phyloP scores from a whole-genome alignment of 257 asterid species.

The Solanum megistacrolobum region DNA sequence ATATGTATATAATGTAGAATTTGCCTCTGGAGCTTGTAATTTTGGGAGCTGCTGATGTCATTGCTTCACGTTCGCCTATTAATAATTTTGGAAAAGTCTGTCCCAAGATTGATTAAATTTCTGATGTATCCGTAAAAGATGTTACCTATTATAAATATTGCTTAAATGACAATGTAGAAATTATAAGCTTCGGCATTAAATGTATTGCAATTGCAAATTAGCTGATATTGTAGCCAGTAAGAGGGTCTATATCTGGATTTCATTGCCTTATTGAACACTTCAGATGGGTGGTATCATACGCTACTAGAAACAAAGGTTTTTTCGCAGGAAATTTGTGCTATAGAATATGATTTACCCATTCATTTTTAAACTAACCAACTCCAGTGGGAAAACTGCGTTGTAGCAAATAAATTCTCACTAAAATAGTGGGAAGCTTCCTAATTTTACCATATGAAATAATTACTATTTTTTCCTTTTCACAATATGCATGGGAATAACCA shows the following conservation, averaged over 20 bases:
- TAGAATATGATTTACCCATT: neutral
- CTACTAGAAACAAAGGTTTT: neutral
- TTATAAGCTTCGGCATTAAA: neutral
- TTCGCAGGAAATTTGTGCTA: neutral
- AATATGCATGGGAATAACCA: neutral
- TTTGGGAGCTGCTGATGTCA: neutral
- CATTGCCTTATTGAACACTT: neutral
- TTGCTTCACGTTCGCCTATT: neutral
- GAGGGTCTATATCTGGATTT: neutral
- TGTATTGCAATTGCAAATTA: neutral
- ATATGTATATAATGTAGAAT: neutral
- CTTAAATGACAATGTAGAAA: neutral
- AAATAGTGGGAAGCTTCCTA: neutral
- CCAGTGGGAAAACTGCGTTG: neutral
- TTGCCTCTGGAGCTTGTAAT: neutral
- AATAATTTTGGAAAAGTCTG: neutral
- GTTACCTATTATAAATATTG: neutral
- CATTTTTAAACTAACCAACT: neutral
- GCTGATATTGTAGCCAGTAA: neutral
- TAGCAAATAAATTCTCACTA: neutral
- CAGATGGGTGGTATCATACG: neutral
- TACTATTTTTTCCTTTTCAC: neutral
- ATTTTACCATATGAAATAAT: neutral
- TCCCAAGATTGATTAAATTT: neutral
- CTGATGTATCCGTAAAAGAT: neutral